Percentiles rank a stretch among this genome's conserved stretches.
Evolutionary conservation across 108 stramenopile genomes (phyloP).

Genomic region (Stephanodiscus triporus): DNA sequence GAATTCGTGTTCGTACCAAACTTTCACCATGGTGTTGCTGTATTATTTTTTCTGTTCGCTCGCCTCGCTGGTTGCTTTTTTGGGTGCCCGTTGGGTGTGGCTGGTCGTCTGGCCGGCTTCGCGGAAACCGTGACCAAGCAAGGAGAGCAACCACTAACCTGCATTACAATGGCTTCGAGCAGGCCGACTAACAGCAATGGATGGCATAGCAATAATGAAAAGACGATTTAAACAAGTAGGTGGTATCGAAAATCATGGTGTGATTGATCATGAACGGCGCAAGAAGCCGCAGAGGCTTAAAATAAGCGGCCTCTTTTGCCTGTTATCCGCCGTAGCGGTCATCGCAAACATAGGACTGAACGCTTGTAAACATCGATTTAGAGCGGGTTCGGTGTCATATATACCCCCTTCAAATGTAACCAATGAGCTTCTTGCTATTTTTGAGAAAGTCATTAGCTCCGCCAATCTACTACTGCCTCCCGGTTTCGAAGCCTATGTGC

Average conservation of each 20-base stretch:
- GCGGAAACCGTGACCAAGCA: no score
- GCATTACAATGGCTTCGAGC: no score
- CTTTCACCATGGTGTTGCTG: constrained; percentile 64
- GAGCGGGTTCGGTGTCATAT: not conserved
- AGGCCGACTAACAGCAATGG: no score
- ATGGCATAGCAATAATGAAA: not conserved
- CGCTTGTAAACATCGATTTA: not conserved
- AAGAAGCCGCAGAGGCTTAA: not conserved
- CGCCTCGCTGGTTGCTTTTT: no score
- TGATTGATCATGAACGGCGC: not conserved
- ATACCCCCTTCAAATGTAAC: constrained; percentile 10
- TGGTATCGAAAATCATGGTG: not conserved
- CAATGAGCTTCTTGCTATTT: constrained; percentile 8
- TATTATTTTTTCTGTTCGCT: not conserved
- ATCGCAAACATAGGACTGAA: not conserved
- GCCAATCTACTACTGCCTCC: not conserved
- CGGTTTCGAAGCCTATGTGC: constrained; percentile 3
- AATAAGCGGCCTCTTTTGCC: not conserved
- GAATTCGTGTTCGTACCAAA: constrained; percentile 16
- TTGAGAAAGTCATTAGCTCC: constrained; percentile 12
- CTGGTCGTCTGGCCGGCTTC: no score
- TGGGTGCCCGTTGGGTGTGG: no score
- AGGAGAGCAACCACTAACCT: no score
- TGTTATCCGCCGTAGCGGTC: not conserved
- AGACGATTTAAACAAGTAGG: not conserved